Percentiles rank a stretch among this genome's conserved stretches.
These are phyloP conservation scores for Wickerhamomyces alni DNA, from an alignment of 805 yeast genomes.

Conservation along the genomic window DNA sequence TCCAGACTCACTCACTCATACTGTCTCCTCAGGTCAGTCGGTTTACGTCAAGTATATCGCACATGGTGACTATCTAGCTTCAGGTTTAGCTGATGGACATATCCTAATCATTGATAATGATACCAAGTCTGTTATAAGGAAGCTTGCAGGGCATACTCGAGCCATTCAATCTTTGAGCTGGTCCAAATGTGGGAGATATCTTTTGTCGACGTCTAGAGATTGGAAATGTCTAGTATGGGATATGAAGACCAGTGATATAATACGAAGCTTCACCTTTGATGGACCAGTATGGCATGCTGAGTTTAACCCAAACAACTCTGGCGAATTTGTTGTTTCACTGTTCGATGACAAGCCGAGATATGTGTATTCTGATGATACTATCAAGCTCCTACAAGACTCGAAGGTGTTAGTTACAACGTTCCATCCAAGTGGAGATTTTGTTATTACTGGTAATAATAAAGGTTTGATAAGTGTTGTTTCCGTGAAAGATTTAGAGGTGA, in stretches of 20 bases:
- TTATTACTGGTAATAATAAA: constrained; percentile 73
- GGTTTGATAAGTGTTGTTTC: constrained; percentile 62
- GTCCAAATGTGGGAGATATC: constrained; percentile 66
- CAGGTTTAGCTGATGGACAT: constrained; percentile 71
- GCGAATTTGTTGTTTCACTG: constrained; percentile 54
- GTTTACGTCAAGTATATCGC: constrained; percentile 63
- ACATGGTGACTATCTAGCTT: constrained; percentile 81
- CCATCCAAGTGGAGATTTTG: constrained; percentile 45
- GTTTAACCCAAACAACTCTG: constrained; percentile 43
- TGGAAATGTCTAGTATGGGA: constrained; percentile 86
- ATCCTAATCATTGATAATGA: constrained; percentile 70
- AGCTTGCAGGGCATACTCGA: constrained; percentile 59
- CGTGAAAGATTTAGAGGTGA: constrained; percentile 22
- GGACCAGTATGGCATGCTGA: constrained; percentile 71
- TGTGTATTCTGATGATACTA: constrained; percentile 33
- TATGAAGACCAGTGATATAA: constrained; percentile 35
- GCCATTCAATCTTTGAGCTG: constrained; percentile 71
- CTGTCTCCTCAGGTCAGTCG: constrained; percentile 59
- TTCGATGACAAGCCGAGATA: constrained; percentile 55
- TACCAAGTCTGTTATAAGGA: constrained; percentile 51
- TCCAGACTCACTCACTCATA: constrained; percentile 77
- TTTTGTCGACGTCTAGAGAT: constrained; percentile 71
- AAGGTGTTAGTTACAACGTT: constrained; percentile 31
- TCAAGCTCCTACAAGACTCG: constrained; percentile 16
- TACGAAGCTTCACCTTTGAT: constrained; percentile 46